These are phyloP conservation scores for Diaporthe aspalathi DNA, from an alignment of 2,329 filamentous ascomycete genomes.

Conservation along the genomic window DNA sequence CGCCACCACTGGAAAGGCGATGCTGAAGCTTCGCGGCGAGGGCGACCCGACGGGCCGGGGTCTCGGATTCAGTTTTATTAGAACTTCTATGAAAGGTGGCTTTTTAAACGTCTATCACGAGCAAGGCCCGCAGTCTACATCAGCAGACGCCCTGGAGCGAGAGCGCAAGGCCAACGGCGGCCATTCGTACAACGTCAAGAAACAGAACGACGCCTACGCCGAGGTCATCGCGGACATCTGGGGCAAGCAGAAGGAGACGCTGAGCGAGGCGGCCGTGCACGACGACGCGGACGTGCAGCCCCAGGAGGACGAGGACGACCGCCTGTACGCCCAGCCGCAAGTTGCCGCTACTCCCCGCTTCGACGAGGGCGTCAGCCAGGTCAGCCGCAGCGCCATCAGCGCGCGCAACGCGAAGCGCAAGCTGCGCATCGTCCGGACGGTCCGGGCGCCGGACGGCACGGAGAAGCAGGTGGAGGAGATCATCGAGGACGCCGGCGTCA, in stretches of 20 bases:
- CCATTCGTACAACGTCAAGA: slow-evolving; percentile 97
- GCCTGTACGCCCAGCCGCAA: slow-evolving; percentile 78
- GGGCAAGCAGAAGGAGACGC: slow-evolving; percentile 84
- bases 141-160: slow-evolving; percentile 87
- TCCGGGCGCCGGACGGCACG: slow-evolving; percentile 58
- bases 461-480: slow-evolving; percentile 73
- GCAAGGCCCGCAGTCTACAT: slow-evolving; percentile 69
- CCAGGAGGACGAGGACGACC: slow-evolving; percentile 71
- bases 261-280: slow-evolving; percentile 78
- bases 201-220: slow-evolving; percentile 92
- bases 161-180: slow-evolving; percentile 91
- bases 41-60: slow-evolving; percentile 95
- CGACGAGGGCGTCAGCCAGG: slow-evolving; percentile 85
- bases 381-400: slow-evolving; percentile 77
- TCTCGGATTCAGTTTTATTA: slow-evolving; percentile 95
- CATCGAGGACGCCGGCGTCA: slow-evolving; percentile 85
- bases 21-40: slow-evolving; percentile 93
- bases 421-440: slow-evolving; percentile 77
- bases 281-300: slow-evolving; percentile 70
- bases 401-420: slow-evolving; percentile 68
- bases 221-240: slow-evolving; percentile 92
- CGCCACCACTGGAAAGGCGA: slow-evolving; percentile 93
- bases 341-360: slow-evolving; percentile 75
- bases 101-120: slow-evolving; percentile 82
- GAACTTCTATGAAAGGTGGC: slow-evolving; percentile 98